phyloP scores from a whole-genome alignment of 2,329 filamentous ascomycete species.

The Cladophialophora exuberans region DNA sequence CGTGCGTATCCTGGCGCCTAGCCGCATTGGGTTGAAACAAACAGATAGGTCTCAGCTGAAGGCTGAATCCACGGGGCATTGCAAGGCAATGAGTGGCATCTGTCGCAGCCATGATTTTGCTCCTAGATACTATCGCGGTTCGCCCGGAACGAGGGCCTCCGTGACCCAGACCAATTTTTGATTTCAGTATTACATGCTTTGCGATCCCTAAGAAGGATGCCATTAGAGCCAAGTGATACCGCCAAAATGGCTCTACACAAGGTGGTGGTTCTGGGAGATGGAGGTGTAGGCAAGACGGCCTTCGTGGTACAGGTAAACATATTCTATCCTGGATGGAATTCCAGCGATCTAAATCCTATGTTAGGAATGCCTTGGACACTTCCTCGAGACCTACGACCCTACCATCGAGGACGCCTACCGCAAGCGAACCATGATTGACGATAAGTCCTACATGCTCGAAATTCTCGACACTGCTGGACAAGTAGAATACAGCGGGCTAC shows the following conservation, averaged over 20 bases:
- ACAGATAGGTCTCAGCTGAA: too few species aligned
- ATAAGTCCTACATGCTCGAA: conserved; percentile 95
- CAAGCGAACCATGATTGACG: conserved; percentile 81
- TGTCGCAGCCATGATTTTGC: too few species aligned
- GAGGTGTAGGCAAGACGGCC: conserved; percentile 91
- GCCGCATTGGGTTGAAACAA: too few species aligned
- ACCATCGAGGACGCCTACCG: conserved; percentile 71
- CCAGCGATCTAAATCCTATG: conserved; percentile 12
- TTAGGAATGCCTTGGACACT: conserved; percentile 96
- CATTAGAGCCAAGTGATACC: too few species aligned
- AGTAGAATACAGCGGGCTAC: conserved; percentile 94
- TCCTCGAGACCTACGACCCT: conserved; percentile 85
- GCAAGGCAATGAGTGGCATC: too few species aligned
- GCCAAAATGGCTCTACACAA: conserved; percentile 98
- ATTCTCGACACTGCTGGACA: conserved; percentile 96
- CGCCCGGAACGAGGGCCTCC: too few species aligned
- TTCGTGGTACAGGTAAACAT: conserved; percentile 75
- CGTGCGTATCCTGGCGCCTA: too few species aligned
- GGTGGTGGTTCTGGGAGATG: conserved; percentile 91
- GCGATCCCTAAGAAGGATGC: too few species aligned
- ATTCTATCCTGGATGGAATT: neutral
- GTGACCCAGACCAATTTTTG: too few species aligned
- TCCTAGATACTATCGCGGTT: too few species aligned
- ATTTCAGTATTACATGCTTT: too few species aligned
- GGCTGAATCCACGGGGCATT: too few species aligned